phyloP scores from a whole-genome alignment of 164 flowering plant genomes.

The Santalum album region DNA sequence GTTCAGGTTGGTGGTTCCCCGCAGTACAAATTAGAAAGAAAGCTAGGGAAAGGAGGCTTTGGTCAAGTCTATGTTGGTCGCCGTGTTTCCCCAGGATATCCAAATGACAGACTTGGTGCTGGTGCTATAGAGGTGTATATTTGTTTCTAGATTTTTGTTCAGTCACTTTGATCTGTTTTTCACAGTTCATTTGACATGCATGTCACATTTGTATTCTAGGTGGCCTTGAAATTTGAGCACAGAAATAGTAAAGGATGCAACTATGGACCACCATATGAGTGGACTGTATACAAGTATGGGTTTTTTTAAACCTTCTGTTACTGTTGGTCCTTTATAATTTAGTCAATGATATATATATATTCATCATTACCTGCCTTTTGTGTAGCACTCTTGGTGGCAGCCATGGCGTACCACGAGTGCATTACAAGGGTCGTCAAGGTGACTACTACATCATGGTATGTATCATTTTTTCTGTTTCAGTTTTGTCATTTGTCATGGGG shows the following conservation, averaged over 20 bases:
- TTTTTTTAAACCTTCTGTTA: not conserved
- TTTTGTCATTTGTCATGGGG: not conserved
- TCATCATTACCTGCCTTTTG: constrained; percentile 3
- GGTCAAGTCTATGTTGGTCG: constrained; percentile 93
- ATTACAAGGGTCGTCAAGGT: constrained; percentile 58
- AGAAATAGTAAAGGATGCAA: constrained; percentile 59
- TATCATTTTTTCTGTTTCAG: not conserved
- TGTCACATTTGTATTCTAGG: constrained; percentile 19
- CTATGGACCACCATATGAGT: constrained; percentile 58
- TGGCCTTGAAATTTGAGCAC: constrained; percentile 65
- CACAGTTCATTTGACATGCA: too few species aligned
- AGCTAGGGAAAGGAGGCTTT: constrained; percentile 93
- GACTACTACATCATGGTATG: constrained; percentile 60
- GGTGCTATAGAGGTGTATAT: constrained; percentile 36
- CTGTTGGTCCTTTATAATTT: not conserved
- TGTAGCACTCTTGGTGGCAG: constrained; percentile 51
- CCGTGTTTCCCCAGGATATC: constrained; percentile 16
- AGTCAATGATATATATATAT: not conserved
- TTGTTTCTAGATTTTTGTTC: too few species aligned
- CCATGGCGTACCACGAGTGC: constrained; percentile 59
- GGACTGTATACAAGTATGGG: constrained; percentile 48
- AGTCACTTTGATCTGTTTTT: too few species aligned
- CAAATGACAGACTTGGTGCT: constrained; percentile 28
- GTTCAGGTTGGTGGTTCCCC: constrained; percentile 87
- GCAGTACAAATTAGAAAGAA: constrained; percentile 63